Percentiles rank a stretch among this genome's conserved stretches.
Conservation (phyloP, 2,329 filamentous ascomycete species). For the Fusarium sp. region DNA sequence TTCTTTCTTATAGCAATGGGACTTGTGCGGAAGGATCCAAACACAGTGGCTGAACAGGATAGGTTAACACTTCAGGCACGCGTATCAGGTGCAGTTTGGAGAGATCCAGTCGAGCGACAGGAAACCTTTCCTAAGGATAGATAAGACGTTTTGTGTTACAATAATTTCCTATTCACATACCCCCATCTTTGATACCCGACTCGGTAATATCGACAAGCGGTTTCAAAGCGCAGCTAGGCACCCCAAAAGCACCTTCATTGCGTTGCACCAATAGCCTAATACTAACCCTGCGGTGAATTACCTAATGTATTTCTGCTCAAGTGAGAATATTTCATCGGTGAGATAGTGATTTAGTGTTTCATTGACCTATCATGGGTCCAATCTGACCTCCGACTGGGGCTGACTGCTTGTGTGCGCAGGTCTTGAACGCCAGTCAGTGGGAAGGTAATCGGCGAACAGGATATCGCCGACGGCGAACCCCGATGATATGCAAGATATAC, state of each 20-base stretch:
- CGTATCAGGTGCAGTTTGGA: neutral
- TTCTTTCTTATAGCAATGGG: neutral
- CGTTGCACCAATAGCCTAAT: neutral
- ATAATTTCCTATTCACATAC: neutral
- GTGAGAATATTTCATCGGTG: neutral
- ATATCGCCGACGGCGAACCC: neutral
- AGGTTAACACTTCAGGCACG: neutral
- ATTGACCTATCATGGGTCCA: neutral
- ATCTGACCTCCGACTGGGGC: neutral
- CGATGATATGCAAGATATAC: neutral
- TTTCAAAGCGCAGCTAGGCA: neutral
- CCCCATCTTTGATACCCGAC: neutral
- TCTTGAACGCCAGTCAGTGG: neutral
- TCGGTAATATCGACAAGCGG: neutral
- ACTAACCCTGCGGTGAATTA: neutral
- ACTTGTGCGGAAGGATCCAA: neutral
- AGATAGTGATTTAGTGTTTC: neutral
- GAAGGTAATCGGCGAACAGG: neutral
- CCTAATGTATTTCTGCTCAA: neutral
- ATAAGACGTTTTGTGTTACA: neutral
- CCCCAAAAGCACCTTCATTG: neutral
- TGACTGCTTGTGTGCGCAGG: neutral
- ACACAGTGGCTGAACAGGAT: neutral
- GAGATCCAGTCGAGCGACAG: neutral
- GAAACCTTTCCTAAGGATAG: neutral